phyloP scores from a whole-genome alignment of 768 basidiomycete genomes.

The Psilocybe cyanescens region DNA sequence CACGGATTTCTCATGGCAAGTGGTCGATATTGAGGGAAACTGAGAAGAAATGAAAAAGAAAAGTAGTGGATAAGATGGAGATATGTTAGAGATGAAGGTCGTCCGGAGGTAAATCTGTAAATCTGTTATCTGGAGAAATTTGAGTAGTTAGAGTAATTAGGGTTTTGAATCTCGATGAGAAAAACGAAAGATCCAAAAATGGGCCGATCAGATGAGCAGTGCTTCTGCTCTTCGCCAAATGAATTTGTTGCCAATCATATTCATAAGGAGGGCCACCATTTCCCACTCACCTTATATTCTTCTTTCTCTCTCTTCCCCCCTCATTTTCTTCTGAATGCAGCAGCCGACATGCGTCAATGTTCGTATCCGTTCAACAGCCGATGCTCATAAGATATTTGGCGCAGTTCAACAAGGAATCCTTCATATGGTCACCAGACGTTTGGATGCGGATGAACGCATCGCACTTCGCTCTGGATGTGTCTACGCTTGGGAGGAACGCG shows the following conservation, averaged over 20 bases:
- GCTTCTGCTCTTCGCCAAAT: constrained; percentile 12
- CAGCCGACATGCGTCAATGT: constrained; percentile 72
- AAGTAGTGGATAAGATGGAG: not conserved
- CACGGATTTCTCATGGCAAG: constrained; percentile 16
- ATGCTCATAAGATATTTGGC: constrained; percentile 83
- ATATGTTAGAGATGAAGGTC: constrained; percentile 4
- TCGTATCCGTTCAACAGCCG: constrained; percentile 76
- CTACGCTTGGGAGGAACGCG: constrained; percentile 79
- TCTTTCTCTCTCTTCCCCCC: constrained; percentile 19
- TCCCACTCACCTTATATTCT: constrained; percentile 18
- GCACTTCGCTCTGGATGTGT: constrained; percentile 57
- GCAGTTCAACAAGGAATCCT: constrained; percentile 66
- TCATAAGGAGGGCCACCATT: constrained; percentile 10
- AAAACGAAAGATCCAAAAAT: constrained; percentile 11
- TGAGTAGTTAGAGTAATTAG: constrained; percentile 55
- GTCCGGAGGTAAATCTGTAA: constrained; percentile 18
- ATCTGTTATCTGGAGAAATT: constrained; percentile 26
- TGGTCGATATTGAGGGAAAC: constrained; percentile 21
- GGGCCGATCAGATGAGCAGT: constrained; percentile 18
- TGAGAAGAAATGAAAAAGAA: not conserved
- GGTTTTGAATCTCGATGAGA: constrained; percentile 18
- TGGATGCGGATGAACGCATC: constrained; percentile 77
- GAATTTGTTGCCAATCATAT: constrained; percentile 18
- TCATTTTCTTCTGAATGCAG: constrained; percentile 53
- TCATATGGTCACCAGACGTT: constrained; percentile 74